phyloP scores from a whole-genome alignment of 1,284 basidiomycete species.

The Pterulicium gracile region DNA sequence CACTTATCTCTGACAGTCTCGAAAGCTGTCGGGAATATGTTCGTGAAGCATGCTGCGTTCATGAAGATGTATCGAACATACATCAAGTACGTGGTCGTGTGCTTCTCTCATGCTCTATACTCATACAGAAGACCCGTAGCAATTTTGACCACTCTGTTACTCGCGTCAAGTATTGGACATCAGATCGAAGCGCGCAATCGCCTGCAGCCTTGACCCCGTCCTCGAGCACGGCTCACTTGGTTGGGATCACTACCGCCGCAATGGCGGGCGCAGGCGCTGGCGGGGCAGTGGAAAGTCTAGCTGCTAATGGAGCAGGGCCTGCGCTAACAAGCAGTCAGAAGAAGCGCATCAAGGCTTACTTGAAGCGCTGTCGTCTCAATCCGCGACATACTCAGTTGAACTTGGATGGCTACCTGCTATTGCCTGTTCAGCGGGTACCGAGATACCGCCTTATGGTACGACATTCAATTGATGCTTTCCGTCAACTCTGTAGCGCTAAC shows the following conservation, averaged over 20 bases:
- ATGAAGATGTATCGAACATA: constrained; percentile 97
- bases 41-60: constrained; percentile 87
- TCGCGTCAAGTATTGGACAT: constrained; percentile 77
- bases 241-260: constrained; percentile 48
- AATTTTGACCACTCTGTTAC: constrained; percentile 89
- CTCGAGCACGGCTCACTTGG: constrained; percentile 52
- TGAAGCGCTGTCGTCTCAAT: constrained; percentile 78
- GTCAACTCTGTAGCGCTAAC: constrained; percentile 9
- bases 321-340: constrained; percentile 62
- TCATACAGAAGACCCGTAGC: constrained; percentile 27
- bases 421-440: constrained; percentile 95
- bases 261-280: constrained; percentile 41
- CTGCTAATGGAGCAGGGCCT: constrained; percentile 29
- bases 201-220: constrained; percentile 43
- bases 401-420: constrained; percentile 86
- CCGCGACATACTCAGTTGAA: constrained; percentile 95
- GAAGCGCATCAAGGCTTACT: constrained; percentile 78
- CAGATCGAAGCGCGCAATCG: constrained; percentile 36
- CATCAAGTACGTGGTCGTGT: constrained; percentile 71
- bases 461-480: constrained; percentile 5
- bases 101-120: constrained; percentile 12
- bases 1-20: constrained; percentile 68
- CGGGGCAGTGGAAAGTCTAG: constrained; percentile 26
- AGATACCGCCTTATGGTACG: constrained; percentile 83
- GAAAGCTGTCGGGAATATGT: constrained; percentile 80